Evolutionary conservation across 1,284 basidiomycete species (phyloP).

Genomic region (Moesziomyces parantarcticus): DNA sequence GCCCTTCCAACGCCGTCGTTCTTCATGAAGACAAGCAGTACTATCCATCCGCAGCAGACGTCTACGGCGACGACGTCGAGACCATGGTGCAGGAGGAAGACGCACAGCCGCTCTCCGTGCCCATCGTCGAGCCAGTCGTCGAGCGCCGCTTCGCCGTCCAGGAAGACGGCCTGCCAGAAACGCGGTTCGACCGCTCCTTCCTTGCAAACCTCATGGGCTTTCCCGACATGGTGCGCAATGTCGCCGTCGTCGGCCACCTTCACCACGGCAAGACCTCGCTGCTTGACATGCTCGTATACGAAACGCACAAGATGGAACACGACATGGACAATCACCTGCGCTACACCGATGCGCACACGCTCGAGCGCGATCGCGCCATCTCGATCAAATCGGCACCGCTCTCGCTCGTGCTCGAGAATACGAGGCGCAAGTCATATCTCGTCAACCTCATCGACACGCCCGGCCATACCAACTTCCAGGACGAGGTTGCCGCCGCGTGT

Average conservation of each 20-base stretch:
- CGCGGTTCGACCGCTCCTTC: slow-evolving; percentile 75
- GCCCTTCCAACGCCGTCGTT: slow-evolving; percentile 82
- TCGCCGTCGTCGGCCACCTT: slow-evolving; percentile 77
- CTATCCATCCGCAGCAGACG: slow-evolving; percentile 89
- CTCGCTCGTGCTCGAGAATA: slow-evolving; percentile 88
- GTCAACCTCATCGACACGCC: slow-evolving; percentile 96
- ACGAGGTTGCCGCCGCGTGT: slow-evolving; percentile 90
- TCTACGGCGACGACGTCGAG: slow-evolving; percentile 94
- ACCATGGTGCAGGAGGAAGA: slow-evolving; percentile 99
- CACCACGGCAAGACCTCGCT: slow-evolving; percentile 98
- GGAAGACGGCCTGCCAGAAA: slow-evolving; percentile 58
- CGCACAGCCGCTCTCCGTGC: slow-evolving; percentile 91
- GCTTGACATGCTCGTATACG: slow-evolving; percentile 95
- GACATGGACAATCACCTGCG: slow-evolving; percentile 71
- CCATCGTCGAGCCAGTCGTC: slow-evolving; percentile 96
- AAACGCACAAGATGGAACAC: slow-evolving; percentile 87
- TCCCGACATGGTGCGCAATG: slow-evolving; percentile 86
- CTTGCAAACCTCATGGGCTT: slow-evolving; percentile 89
- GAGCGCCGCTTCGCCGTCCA: slow-evolving; percentile 84
- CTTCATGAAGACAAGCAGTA: slow-evolving; percentile 98
- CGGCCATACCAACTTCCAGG: slow-evolving; percentile 93
- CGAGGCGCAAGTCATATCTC: slow-evolving; percentile 89
- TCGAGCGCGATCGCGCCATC: slow-evolving; percentile 87
- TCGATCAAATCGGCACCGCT: slow-evolving; percentile 97
- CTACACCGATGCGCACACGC: slow-evolving; percentile 93